Evolutionary conservation across 1,284 basidiomycete genomes (phyloP).

Genomic region (Afroboletus lepidellus): DNA sequence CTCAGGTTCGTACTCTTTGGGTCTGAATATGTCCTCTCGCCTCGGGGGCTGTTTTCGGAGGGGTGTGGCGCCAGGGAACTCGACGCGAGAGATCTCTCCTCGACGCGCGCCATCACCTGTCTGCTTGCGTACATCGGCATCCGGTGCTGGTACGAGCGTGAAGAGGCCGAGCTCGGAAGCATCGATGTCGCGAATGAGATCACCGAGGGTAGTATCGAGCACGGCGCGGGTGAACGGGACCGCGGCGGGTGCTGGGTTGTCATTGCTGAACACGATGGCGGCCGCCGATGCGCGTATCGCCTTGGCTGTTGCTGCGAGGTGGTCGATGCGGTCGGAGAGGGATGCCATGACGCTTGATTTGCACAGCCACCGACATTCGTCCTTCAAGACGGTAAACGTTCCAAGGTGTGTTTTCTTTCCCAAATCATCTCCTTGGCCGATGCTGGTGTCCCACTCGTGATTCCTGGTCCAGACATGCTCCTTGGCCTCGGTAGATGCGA

Average conservation of each 20-base stretch:
- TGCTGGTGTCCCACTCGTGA: not conserved
- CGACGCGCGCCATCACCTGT: conserved; percentile 30
- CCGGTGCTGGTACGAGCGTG: conserved; percentile 42
- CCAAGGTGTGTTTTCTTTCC: not conserved
- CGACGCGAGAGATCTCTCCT: conserved; percentile 55
- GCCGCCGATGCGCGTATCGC: conserved; percentile 37
- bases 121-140: conserved; percentile 37
- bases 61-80: conserved; percentile 69
- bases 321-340: conserved; percentile 45
- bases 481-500: conserved; percentile 25
- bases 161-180: conserved; percentile 75
- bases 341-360: conserved; percentile 36
- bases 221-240: conserved; percentile 60
- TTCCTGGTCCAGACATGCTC: conserved; percentile 19
- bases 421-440: not conserved
- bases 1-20: conserved; percentile 61
- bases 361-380: conserved; percentile 26
- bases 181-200: conserved; percentile 75
- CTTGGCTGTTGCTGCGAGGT: conserved; percentile 37
- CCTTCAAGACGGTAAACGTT: no score
- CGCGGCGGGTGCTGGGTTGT: conserved; percentile 17
- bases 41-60: conserved; percentile 48
- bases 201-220: conserved; percentile 58
- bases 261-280: conserved; percentile 17
- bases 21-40: conserved; percentile 40